Conservation (phyloP, 371 early-diverging fungal species). For the Apophysomyces ossiformis region DNA sequence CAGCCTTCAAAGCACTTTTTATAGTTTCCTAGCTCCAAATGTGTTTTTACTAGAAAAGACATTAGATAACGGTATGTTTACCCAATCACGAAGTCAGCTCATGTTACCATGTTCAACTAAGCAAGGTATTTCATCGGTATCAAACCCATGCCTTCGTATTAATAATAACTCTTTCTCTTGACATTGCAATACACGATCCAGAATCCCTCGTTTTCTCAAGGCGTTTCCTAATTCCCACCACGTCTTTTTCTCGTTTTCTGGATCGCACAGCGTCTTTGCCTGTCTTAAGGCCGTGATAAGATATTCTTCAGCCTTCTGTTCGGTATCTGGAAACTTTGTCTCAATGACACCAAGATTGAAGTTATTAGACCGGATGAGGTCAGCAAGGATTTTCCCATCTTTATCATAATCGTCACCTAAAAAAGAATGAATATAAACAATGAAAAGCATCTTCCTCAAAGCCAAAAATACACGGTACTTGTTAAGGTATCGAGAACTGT, state of each 20-base stretch:
- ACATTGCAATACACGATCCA: conserved; percentile 26
- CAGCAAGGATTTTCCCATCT: conserved; percentile 16
- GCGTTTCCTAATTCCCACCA: conserved; percentile 49
- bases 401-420: conserved; percentile 22
- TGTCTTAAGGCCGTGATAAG: conserved; percentile 26
- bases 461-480: background rate
- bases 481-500: conserved; percentile 26
- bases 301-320: conserved; percentile 15
- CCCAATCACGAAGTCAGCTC: background rate
- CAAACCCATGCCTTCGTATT: conserved; percentile 16
- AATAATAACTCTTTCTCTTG: conserved; percentile 33
- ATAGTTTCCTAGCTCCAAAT: conserved; percentile 23
- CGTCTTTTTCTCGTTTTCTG: conserved; percentile 23
- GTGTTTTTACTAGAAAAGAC: conserved; percentile 17
- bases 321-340: conserved; percentile 21
- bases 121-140: conserved; percentile 32
- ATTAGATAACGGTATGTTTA: background rate
- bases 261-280: conserved; percentile 24
- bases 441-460: background rate
- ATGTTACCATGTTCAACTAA: conserved; percentile 34
- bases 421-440: background rate
- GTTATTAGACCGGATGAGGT: conserved; percentile 29
- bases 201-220: conserved; percentile 17
- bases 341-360: conserved; percentile 49
- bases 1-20: conserved; percentile 16